Base-by-base conservation (phyloP, 1,284 basidiomycete genomes). In the Apiotrichum domesticum region DNA sequence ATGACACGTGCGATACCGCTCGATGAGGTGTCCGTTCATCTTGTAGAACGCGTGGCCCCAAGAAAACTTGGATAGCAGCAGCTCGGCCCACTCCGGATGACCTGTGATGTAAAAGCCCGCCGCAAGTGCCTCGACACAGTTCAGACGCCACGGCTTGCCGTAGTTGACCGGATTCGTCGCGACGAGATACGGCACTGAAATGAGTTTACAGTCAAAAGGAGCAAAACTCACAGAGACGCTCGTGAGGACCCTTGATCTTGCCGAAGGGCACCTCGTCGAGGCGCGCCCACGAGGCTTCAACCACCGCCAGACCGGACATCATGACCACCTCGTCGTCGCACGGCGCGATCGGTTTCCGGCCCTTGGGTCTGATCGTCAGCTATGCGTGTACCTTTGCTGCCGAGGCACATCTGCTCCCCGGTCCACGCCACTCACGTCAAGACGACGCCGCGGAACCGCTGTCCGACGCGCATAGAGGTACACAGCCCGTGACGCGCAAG, bases 211-310 rank as follows among this genome's bases (percentile, higher is more conserved):
- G 0, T 86, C 95, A 70, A 92, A 89, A 0, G 95, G 95, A 29
- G 93, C 95, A 21, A 21, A 21, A 83, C 90, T 63, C 65, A 95
- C 92, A 70, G 40, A 98, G 76, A 10, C 95, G 83, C 79, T 98
- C 95, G 67, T 97, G 83, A 0, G 93, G 92, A 63, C 89, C 90
- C 21, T 89, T 84, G 67, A 98, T 95, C 77, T 96, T 97, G 53
- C 83, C 80, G 72, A 96, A 98, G 0, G 95, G 95, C 2, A 98
- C 86, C 63, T 98, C 94, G 54, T 93, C 90, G 7, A 98, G 78
- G 21, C 93, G 82, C 2, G 95, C 95, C 95, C 95, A 98, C 4
- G 90, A 94, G 74, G 93, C 97, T 72, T 98, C 95, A 2, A 98
- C 92, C 7, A 98, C 95, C 0, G 95, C 95, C 1, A 98, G 78